Conservation (phyloP, 2,329 filamentous ascomycete genomes). For the Colletotrichum nymphaeae region DNA sequence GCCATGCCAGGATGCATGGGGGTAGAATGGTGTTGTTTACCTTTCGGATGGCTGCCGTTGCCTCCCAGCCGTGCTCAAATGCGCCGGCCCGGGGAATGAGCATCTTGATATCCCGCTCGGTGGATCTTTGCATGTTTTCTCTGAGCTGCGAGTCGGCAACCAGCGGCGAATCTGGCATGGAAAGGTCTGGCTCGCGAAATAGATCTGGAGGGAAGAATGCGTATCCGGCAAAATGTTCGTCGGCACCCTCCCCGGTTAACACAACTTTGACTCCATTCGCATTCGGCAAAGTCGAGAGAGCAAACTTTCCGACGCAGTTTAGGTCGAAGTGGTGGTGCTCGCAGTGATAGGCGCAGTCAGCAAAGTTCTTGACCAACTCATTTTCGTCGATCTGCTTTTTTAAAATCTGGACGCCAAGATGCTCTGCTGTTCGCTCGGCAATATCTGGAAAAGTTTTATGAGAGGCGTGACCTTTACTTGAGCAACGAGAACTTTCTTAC, state of each 20-base stretch:
- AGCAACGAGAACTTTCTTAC: conserved; percentile 35
- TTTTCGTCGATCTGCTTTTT: conserved; percentile 42
- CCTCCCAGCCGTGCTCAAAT: conserved; percentile 21
- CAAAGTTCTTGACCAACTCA: conserved; percentile 43
- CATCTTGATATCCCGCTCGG: background rate
- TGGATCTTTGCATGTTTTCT: conserved; percentile 9
- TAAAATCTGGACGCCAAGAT: conserved; percentile 43
- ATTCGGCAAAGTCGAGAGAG: conserved; percentile 56
- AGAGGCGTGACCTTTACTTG: background rate
- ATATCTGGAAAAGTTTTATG: background rate
- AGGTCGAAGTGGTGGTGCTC: conserved; percentile 56
- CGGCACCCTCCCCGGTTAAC: conserved; percentile 62
- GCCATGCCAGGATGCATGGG: background rate
- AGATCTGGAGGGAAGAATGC: conserved; percentile 56
- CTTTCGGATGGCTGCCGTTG: background rate
- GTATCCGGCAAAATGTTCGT: conserved; percentile 67
- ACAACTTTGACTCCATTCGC: conserved; percentile 63
- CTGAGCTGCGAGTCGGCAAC: background rate
- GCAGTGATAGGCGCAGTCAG: conserved; percentile 43
- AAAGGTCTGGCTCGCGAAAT: conserved; percentile 58
- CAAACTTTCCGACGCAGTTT: conserved; percentile 62
- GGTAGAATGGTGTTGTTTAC: conserved; percentile 4
- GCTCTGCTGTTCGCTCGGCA: conserved; percentile 37
- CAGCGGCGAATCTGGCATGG: conserved; percentile 42
- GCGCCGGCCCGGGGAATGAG: background rate